phyloP scores from a whole-genome alignment of 1,284 basidiomycete species.

The Volvariella surrecta region DNA sequence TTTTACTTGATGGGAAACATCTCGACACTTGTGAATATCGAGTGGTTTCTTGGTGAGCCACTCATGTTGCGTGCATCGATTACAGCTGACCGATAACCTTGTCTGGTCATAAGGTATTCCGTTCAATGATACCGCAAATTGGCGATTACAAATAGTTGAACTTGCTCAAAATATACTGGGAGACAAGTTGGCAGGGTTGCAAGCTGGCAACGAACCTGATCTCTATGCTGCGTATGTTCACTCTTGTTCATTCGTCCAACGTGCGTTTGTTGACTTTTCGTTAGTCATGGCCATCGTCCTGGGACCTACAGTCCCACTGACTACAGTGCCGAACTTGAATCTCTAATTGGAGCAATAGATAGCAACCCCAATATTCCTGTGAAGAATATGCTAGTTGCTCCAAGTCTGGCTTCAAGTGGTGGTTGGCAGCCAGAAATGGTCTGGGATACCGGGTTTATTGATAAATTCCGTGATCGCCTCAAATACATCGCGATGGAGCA shows the following conservation, averaged over 20 bases:
- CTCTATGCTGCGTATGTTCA: constrained; percentile 34
- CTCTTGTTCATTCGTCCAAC: constrained; percentile 1
- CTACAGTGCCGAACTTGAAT: constrained; percentile 34
- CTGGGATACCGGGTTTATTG: constrained; percentile 52
- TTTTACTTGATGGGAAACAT: constrained; percentile 50
- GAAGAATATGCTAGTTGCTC: constrained; percentile 48
- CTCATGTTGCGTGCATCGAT: not conserved
- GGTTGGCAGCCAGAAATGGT: constrained; percentile 44
- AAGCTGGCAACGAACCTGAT: constrained; percentile 69
- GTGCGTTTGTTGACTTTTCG: not conserved
- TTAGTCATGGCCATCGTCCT: constrained; percentile 16
- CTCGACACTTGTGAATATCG: constrained; percentile 39
- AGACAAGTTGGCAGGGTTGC: constrained; percentile 46
- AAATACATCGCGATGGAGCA: constrained; percentile 48
- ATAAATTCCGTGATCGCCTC: constrained; percentile 35
- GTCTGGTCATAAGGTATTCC: constrained; percentile 26
- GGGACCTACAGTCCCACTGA: constrained; percentile 19
- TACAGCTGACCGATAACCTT: constrained; percentile 18
- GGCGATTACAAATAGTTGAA: constrained; percentile 44
- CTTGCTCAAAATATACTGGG: constrained; percentile 42
- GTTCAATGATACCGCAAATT: constrained; percentile 42
- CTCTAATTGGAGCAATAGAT: constrained; percentile 28
- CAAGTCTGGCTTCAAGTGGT: constrained; percentile 39
- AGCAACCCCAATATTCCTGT: constrained; percentile 31
- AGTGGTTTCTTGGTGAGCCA: constrained; percentile 50